Percentiles rank a stretch among this genome's conserved stretches.
phyloP scores from a whole-genome alignment of 257 asterid species.

The Haberlea rhodopensis region DNA sequence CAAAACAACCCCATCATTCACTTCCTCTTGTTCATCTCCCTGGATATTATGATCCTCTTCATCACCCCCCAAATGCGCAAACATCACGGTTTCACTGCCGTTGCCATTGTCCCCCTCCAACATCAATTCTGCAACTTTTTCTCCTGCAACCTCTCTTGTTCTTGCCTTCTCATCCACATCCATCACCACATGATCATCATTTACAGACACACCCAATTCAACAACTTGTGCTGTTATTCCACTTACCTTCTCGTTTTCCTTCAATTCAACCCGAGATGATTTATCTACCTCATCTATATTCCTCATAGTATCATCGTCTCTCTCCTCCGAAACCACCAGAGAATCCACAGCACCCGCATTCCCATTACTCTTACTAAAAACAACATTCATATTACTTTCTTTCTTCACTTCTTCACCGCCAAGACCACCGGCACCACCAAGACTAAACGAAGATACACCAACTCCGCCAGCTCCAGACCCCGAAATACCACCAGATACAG shows the following conservation, averaged over 20 bases:
- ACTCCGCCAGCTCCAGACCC: constrained; percentile 12
- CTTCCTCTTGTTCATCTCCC: constrained; percentile 29
- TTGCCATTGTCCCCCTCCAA: constrained; percentile 25
- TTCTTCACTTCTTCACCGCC: constrained; percentile 10
- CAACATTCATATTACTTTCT: constrained; percentile 21
- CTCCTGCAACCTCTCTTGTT: constrained; percentile 13
- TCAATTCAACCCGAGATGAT: constrained; percentile 49
- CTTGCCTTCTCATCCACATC: constrained; percentile 43
- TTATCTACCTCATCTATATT: constrained; percentile 37
- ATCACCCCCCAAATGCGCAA: constrained; percentile 25
- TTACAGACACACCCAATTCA: constrained; percentile 13
- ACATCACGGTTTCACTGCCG: constrained; percentile 19
- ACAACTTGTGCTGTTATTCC: constrained; percentile 20
- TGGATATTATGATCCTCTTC: constrained; percentile 23
- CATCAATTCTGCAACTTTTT: constrained; percentile 11
- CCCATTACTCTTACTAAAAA: constrained; percentile 25
- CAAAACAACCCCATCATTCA: constrained; percentile 24
- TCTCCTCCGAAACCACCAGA: constrained; percentile 23
- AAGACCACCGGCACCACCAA: constrained; percentile 16
- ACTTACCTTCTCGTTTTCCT: constrained; percentile 31
- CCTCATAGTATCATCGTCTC: neutral
- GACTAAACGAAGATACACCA: neutral
- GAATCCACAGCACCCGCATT: constrained; percentile 24
- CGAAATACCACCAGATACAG: neutral
- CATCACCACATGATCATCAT: constrained; percentile 37